Evolutionary conservation across 1,284 basidiomycete species (phyloP).

Genomic region (Anthracocystis panici-leucophaei): DNA sequence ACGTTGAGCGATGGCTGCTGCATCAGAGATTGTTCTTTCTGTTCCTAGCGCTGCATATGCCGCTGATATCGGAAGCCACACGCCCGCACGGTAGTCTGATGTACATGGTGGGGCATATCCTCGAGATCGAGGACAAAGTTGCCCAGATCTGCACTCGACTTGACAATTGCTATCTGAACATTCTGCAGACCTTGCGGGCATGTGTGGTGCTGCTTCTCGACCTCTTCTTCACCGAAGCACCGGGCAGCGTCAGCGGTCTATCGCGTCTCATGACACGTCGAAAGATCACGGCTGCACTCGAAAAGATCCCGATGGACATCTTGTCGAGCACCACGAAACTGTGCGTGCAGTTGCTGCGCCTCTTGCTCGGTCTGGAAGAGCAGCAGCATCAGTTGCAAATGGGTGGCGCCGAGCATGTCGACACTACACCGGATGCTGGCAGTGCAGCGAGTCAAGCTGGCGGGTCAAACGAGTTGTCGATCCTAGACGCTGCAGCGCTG

Average conservation of each 20-base stretch:
- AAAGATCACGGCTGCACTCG: constrained; percentile 33
- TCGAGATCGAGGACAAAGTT: constrained; percentile 48
- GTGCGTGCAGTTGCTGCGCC: constrained; percentile 24
- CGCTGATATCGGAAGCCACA: constrained; percentile 31
- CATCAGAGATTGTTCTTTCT: constrained; percentile 42
- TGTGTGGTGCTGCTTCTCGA: constrained; percentile 39
- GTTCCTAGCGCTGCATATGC: constrained; percentile 43
- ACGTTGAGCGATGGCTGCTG: constrained; percentile 44
- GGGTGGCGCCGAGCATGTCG: neutral
- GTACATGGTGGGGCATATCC: constrained; percentile 45
- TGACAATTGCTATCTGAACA: constrained; percentile 30
- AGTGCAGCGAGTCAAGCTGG: neutral
- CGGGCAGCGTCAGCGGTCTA: constrained; percentile 24
- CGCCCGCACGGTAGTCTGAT: constrained; percentile 42
- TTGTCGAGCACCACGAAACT: constrained; percentile 37
- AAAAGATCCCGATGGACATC: constrained; percentile 32
- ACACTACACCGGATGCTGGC: neutral
- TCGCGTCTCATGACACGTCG: constrained; percentile 40
- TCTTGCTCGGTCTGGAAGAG: constrained; percentile 32
- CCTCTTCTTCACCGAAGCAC: constrained; percentile 31
- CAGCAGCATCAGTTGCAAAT: constrained; percentile 24
- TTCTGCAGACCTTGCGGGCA: constrained; percentile 37
- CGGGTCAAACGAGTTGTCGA: neutral
- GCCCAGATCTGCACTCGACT: constrained; percentile 17
- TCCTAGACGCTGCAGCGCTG: constrained; percentile 14